Evolutionary conservation across 345 rosid species (phyloP).

Genomic region (Hypericum androsaemum): DNA sequence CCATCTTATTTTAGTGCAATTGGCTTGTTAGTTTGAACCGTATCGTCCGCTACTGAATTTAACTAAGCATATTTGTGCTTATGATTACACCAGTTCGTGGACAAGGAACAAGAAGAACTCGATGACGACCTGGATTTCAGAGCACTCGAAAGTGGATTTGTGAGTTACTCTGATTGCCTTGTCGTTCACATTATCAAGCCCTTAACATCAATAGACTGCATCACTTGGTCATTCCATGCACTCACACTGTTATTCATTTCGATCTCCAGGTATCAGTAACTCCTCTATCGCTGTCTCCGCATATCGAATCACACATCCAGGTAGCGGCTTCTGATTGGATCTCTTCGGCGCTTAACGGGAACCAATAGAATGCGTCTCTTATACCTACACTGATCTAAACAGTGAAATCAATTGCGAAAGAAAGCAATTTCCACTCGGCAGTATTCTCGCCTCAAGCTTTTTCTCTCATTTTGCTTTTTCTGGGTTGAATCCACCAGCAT

Average conservation of each 20-base stretch:
- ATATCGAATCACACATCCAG: constrained; percentile 24
- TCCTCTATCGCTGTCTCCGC: constrained; percentile 36
- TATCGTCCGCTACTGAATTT: too few species aligned
- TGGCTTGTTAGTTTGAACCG: too few species aligned
- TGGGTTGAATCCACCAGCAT: too few species aligned
- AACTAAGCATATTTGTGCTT: too few species aligned
- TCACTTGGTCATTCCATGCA: too few species aligned
- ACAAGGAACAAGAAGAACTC: constrained; percentile 43
- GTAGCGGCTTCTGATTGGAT: constrained; percentile 61
- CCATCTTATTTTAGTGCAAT: too few species aligned
- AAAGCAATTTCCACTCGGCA: too few species aligned
- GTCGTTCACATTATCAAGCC: neutral
- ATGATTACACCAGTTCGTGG: constrained; percentile 37
- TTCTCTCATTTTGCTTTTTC: too few species aligned
- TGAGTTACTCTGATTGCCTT: constrained; percentile 29
- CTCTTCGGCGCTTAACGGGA: constrained; percentile 29
- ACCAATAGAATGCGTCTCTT: constrained; percentile 19
- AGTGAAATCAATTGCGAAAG: too few species aligned
- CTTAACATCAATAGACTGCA: too few species aligned
- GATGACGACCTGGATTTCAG: constrained; percentile 60
- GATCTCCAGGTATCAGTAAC: constrained; percentile 58
- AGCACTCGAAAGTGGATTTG: constrained; percentile 64
- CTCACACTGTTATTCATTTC: neutral
- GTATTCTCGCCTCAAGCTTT: too few species aligned
- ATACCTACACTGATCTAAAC: too few species aligned